Conservation (phyloP, 495 filamentous ascomycete species). For the Xylaria cubensis region DNA sequence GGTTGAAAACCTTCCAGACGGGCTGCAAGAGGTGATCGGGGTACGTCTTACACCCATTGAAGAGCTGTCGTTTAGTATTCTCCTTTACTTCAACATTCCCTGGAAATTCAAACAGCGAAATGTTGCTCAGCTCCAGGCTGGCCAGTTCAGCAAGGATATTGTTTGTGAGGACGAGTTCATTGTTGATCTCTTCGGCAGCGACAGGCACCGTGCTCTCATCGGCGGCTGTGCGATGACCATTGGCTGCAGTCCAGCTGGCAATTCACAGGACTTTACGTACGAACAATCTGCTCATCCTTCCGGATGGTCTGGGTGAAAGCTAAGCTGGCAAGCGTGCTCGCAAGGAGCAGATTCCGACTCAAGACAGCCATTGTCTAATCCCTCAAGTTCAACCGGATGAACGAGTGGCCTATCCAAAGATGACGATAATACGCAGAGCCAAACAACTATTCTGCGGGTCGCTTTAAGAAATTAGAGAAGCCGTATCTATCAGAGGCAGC, state of each 20-base stretch:
- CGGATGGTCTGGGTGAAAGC: conserved; percentile 14
- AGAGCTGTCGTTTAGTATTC: conserved; percentile 25
- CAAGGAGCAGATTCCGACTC: conserved; percentile 14
- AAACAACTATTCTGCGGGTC: background rate
- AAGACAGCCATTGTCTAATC: conserved; percentile 12
- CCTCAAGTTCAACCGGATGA: background rate
- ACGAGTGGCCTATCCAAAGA: background rate
- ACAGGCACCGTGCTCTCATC: conserved; percentile 17
- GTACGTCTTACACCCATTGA: conserved; percentile 54
- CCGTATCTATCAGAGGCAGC: background rate
- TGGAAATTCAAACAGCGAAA: conserved; percentile 41
- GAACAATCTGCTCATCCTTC: conserved; percentile 2
- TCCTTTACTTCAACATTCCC: conserved; percentile 26
- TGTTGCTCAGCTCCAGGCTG: conserved; percentile 34
- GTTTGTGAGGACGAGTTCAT: conserved; percentile 50
- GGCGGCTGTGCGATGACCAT: background rate
- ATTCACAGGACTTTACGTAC: conserved; percentile 14
- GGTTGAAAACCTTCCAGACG: conserved; percentile 54
- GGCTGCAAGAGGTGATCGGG: conserved; percentile 48
- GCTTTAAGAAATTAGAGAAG: background rate
- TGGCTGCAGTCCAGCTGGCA: background rate
- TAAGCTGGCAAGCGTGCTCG: conserved; percentile 16
- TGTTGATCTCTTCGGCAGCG: conserved; percentile 7
- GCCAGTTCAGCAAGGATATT: conserved; percentile 46
- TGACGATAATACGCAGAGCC: background rate